A percentile compares a stretch with the other conserved stretches of the same genome.
Conservation (phyloP, 2,329 filamentous ascomycete species). For the Alternaria sp. region DNA sequence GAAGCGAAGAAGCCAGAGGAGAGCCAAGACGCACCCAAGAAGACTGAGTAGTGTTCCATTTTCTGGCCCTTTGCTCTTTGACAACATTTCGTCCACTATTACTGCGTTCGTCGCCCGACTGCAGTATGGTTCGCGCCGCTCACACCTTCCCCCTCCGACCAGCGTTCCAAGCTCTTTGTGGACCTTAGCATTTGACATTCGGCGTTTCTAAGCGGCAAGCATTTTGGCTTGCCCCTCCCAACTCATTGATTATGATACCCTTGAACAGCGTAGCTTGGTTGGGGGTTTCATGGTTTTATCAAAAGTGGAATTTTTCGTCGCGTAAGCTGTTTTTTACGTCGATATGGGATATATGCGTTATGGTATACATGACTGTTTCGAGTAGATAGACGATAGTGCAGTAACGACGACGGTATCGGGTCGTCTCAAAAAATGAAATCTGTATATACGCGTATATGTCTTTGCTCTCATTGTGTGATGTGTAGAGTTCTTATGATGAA, state of each 20-base stretch:
- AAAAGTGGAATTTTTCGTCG: slow-evolving; percentile 8
- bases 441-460: background rate
- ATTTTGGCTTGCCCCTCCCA: background rate
- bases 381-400: background rate
- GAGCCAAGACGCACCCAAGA: background rate
- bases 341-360: slow-evolving; percentile 4
- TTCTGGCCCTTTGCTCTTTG: background rate
- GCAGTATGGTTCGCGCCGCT: too few species aligned
- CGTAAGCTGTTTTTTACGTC: background rate
- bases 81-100: background rate
- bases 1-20: slow-evolving; percentile 12
- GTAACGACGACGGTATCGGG: background rate
- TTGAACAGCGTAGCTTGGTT: slow-evolving; percentile 14
- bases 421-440: background rate
- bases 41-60: slow-evolving; percentile 9
- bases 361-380: background rate
- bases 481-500: background rate
- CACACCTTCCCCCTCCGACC: too few species aligned
- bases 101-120: too few species aligned
- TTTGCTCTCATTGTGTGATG: too few species aligned
- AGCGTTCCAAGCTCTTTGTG: too few species aligned
- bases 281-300: slow-evolving; percentile 5
- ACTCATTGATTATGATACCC: slow-evolving; percentile 3
- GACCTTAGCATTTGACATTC: background rate
- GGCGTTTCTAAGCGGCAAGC: background rate